Conservation (phyloP, 257 asterid genomes). For the Capsicum chinense region DNA sequence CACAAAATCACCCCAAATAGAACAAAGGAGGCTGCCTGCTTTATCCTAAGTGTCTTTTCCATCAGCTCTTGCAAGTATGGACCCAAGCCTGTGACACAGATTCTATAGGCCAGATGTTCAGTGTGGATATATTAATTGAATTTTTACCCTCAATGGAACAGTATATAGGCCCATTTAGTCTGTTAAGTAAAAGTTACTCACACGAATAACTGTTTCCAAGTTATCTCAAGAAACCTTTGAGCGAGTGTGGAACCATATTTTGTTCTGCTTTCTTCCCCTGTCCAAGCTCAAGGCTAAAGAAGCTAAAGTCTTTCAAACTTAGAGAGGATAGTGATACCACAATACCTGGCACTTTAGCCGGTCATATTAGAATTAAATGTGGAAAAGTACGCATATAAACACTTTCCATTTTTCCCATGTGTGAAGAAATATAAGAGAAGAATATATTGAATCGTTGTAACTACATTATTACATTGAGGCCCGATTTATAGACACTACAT, state of each 20-base stretch:
- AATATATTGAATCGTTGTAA: too few relatives aligned
- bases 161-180: not conserved
- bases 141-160: not conserved
- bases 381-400: not conserved
- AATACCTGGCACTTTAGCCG: not conserved
- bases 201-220: not conserved
- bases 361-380: not conserved
- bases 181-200: not conserved
- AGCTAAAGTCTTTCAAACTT: not conserved
- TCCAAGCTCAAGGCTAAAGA: slow-evolving; percentile 15
- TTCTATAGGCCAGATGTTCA: not conserved
- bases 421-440: too few relatives aligned
- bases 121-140: not conserved
- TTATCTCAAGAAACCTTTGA: not conserved
- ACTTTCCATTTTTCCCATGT: not conserved
- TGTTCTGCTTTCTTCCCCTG: slow-evolving; percentile 19
- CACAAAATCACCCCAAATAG: not conserved
- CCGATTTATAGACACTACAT: too few relatives aligned
- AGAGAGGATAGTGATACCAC: not conserved
- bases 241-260: not conserved
- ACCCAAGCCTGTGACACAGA: not conserved
- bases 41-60: slow-evolving; percentile 12
- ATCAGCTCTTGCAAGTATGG: slow-evolving; percentile 11
- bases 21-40: slow-evolving; percentile 11
- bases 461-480: too few relatives aligned